phyloP scores from a whole-genome alignment of 1,284 basidiomycete genomes.

The Kalmanozyma brasiliensis region DNA sequence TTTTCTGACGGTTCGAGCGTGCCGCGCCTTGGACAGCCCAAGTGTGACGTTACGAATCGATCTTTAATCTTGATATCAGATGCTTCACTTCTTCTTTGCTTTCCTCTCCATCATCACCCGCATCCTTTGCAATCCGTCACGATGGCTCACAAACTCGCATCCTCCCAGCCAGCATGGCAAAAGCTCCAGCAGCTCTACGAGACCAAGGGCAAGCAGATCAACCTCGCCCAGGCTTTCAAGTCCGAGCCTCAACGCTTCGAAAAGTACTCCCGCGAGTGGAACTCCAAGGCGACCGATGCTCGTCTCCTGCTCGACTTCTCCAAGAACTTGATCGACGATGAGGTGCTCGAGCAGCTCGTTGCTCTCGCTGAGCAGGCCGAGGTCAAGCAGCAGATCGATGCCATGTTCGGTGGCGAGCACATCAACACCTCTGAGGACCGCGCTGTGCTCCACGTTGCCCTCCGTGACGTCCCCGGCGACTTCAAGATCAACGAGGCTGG shows the following conservation, averaged over 20 bases:
- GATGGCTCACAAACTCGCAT: constrained; percentile 58
- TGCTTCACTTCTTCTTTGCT: constrained; percentile 3
- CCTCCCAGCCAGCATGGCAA: constrained; percentile 77
- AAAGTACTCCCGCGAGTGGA: constrained; percentile 81
- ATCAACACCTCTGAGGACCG: constrained; percentile 99
- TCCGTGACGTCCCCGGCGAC: constrained; percentile 81
- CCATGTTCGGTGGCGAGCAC: constrained; percentile 94
- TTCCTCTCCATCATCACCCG: constrained; percentile 14
- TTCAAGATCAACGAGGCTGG: constrained; percentile 80
- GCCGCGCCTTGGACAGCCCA: too few relatives aligned
- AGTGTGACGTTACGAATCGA: too few relatives aligned
- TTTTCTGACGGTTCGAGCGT: constrained; percentile 29
- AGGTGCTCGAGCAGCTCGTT: constrained; percentile 78
- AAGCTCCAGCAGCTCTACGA: constrained; percentile 88
- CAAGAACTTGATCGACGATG: constrained; percentile 92
- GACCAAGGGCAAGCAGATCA: constrained; percentile 78
- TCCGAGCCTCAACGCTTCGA: constrained; percentile 86
- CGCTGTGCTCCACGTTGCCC: constrained; percentile 92
- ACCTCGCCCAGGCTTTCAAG: constrained; percentile 90
- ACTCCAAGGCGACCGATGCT: constrained; percentile 76
- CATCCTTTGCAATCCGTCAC: neutral
- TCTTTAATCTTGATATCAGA: too few relatives aligned
- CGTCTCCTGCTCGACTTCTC: constrained; percentile 93
- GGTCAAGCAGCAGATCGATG: constrained; percentile 85
- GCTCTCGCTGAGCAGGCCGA: constrained; percentile 84